Evolutionary conservation across 345 rosid species (phyloP).

Genomic region (Eucalyptus coolabah): DNA sequence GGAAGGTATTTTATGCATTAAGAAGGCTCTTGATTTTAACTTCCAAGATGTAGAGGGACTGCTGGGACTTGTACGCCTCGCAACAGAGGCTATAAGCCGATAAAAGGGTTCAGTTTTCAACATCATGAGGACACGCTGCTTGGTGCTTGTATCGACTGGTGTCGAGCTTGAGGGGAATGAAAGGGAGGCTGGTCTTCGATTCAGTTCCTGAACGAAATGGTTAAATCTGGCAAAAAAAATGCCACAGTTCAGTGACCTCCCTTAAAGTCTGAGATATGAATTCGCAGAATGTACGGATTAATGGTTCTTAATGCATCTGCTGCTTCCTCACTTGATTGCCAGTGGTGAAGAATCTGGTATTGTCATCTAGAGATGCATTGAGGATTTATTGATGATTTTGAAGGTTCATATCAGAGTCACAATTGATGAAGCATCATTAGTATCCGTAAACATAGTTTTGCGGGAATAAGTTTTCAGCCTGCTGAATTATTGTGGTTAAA

Average conservation of each 20-base stretch:
- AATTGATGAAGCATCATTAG: not conserved
- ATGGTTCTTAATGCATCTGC: not conserved
- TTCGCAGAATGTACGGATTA: not conserved
- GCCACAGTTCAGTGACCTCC: not conserved
- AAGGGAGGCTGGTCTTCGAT: not conserved
- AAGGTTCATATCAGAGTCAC: not conserved
- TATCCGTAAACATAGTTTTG: not conserved
- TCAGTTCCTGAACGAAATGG: not conserved
- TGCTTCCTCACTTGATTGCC: not conserved
- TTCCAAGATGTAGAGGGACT: conserved; percentile 89
- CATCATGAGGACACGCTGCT: not conserved
- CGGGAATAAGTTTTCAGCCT: not conserved
- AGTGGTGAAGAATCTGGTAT: not conserved
- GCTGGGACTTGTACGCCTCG: conserved; percentile 67
- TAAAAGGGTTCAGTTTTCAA: conserved; percentile 4
- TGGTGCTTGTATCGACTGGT: not conserved
- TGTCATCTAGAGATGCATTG: not conserved
- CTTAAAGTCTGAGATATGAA: not conserved
- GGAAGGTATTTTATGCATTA: conserved; percentile 58
- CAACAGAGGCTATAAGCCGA: conserved; percentile 65
- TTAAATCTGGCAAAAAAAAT: not conserved
- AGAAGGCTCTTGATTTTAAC: conserved; percentile 83
- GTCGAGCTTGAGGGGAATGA: not conserved
- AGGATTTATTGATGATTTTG: not conserved
- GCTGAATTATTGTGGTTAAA: not conserved